Conservation (phyloP, 768 basidiomycete species). For the Tylopilus sp. region DNA sequence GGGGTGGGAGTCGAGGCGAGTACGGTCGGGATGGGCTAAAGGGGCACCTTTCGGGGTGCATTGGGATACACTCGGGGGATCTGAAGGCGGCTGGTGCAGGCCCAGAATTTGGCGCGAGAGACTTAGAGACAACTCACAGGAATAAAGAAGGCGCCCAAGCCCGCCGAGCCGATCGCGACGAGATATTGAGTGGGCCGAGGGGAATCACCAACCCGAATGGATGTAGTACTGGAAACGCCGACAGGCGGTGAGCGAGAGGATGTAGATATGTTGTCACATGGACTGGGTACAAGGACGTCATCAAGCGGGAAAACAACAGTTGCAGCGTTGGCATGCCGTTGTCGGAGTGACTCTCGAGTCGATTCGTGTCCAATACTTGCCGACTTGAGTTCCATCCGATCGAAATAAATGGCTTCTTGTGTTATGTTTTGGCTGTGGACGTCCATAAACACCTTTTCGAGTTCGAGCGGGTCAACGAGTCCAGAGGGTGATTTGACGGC, state of each 20-base stretch:
- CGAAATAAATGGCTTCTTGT: conserved; percentile 70
- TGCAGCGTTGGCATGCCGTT: conserved; percentile 21
- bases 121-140: background rate
- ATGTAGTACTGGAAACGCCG: conserved; percentile 45
- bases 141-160: conserved; percentile 45
- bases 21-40: no score
- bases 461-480: conserved; percentile 54
- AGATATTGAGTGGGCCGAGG: conserved; percentile 84
- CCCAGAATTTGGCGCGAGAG: no score
- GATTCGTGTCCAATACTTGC: conserved; percentile 55
- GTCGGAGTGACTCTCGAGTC: conserved; percentile 17
- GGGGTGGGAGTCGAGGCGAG: no score
- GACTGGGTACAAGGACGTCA: conserved; percentile 80
- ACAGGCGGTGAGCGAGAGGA: conserved; percentile 54
- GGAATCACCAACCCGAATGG: conserved; percentile 70
- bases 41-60: no score
- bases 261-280: conserved; percentile 84
- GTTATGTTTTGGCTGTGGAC: conserved; percentile 90
- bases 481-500: conserved; percentile 70
- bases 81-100: no score
- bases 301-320: conserved; percentile 55
- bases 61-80: no score
- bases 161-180: conserved; percentile 88
- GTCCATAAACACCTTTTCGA: conserved; percentile 86
- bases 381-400: conserved; percentile 78